Percentiles rank a stretch among this genome's conserved stretches.
phyloP scores from a whole-genome alignment of 106 monocot genomes.

The Dendrobium catenatum region DNA sequence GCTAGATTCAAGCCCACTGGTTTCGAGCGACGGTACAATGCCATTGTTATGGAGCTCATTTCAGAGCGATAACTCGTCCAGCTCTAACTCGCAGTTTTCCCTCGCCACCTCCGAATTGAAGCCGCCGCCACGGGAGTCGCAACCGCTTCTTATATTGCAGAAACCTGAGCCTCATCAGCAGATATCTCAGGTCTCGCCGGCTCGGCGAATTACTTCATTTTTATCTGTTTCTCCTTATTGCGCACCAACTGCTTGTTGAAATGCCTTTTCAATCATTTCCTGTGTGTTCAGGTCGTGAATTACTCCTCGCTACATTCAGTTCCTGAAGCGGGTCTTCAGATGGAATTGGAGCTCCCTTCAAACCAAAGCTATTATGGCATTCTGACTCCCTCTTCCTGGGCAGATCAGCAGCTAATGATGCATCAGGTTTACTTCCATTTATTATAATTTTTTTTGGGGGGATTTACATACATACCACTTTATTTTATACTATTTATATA shows the following conservation, averaged over 20 bases:
- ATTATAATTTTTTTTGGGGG: not conserved
- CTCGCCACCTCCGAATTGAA: not conserved
- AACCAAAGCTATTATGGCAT: not conserved
- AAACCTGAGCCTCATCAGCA: not conserved
- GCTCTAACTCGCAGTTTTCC: not conserved
- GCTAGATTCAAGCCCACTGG: not conserved
- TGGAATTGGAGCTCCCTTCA: slow-evolving; percentile 8
- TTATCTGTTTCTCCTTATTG: not conserved
- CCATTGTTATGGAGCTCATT: not conserved
- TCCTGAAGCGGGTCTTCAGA: not conserved
- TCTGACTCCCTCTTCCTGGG: not conserved
- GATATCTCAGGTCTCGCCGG: too few relatives aligned
- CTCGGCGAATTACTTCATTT: not conserved
- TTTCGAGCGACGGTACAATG: not conserved
- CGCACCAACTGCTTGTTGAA: not conserved
- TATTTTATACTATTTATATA: too few relatives aligned
- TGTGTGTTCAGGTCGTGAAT: not conserved
- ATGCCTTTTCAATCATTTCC: not conserved
- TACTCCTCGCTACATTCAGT: too few relatives aligned
- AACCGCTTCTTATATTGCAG: not conserved
- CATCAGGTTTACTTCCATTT: not conserved
- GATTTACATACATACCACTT: too few relatives aligned
- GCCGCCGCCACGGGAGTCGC: not conserved
- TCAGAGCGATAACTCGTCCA: not conserved
- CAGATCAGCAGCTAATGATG: slow-evolving; percentile 5